Evolutionary conservation across 116 monocot species (phyloP), one percentile per base, ranked within the genome.

Genomic region (Phalaenopsis hybrid): DNA sequence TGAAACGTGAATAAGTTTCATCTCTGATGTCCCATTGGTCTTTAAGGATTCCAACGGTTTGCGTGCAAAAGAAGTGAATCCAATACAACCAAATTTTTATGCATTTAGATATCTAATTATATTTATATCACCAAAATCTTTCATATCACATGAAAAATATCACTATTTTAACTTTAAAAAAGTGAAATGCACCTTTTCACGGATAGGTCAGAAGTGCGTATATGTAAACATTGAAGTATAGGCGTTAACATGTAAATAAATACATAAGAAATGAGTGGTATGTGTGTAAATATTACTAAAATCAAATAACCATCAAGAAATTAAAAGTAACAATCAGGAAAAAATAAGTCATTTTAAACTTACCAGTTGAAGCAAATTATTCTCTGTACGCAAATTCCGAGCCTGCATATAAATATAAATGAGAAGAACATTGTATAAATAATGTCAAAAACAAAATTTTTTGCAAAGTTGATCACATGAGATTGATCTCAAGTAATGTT

Each of bases 321-420:
- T 28, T 28, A 28, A 28, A 28, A 28, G 28, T 28, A 28, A 28
- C 0, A 28, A 28, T 28, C 28, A 28, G 28, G 28, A 28, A 28
- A 28, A 77, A 77, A 16, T 25, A 37, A 52, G 18, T 15, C 2
- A 20, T 8, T 65, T 76, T 57, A 68, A 57, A 76, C 91, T 86
- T 85, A 96, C 96, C 92, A 96, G 37, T 78, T 92, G 92, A 65
- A 96, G 90, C 63, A 89, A 74, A 65, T 88, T 89, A 82, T 96
- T 92, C 86, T 92, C 84, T 8, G 74, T 82, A 33, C 76, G 82
- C 69, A 88, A 79, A 68, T 86, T 92, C 34, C 86, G 86, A 82
- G 83, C 82, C 94, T 93, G 86, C 28, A 84, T 76, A 88, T 65
- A 43, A 81, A 81, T 28, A 57, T 50, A 43, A 82, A 7, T 75